Base-by-base conservation (phyloP, 371 early-diverging fungal genomes). In the Apophysomyces variabilis region DNA sequence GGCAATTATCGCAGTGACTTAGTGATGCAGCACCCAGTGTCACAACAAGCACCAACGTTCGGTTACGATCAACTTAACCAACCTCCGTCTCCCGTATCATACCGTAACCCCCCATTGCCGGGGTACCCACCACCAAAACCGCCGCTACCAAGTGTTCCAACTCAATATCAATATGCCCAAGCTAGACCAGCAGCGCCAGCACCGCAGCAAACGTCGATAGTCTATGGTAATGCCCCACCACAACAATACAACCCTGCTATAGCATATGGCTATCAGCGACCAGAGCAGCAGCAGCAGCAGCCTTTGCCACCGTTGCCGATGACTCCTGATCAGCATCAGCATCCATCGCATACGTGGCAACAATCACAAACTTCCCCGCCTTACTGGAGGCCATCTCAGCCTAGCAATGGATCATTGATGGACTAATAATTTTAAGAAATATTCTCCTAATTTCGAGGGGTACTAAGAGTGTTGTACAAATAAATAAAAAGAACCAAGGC, bases 41-140 rank as follows among this genome's bases (percentile, higher is more conserved):
- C 69, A 16, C 66, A 58, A 26, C 76, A 69, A 36, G 77, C 70
- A 38, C 69, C 67, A n/a, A 70, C 70, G 45, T 68, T 60, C 37
- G 60, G 43, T 6, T 67, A 74, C 46, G 66, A 45, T n/a, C 69
- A 67, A 56, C 71, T 68, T 21, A 56, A 68, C 36, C 70, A 71
- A 65, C 62, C 77, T 44, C 59, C 72, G 66, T 5, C 59, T 62
- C 21, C 68, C 67, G 71, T 69, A 61, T 56, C 61, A 61, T 18
- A 36, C 54, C 32, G 58, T 44, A 61, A 45, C 37, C 54, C 62
- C 39, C 56, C 62, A 41, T n/a, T 61, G 36, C 69, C 65, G 14
- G 69, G 68, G 54, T 73, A 69, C 18, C 78, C 71, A 8, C 69
- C 69, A 26, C 68, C 60, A 12, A 67, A 75, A 43, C 68, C 66